phyloP scores from a whole-genome alignment of 1,139 yeast species.

The Lodderomyces pseudojiufengensis region DNA sequence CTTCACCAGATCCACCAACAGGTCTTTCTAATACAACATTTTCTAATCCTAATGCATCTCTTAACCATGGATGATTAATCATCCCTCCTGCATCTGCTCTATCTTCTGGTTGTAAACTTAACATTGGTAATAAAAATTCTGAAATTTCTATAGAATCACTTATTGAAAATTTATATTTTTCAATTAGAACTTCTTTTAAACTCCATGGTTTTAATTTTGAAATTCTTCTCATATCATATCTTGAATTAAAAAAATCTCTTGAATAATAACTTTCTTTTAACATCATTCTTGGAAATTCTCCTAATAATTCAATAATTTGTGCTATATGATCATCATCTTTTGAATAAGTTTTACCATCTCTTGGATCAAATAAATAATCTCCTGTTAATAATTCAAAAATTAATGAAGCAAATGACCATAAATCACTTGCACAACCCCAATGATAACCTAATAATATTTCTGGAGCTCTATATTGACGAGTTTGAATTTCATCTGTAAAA shows the following conservation, averaged over 20 bases:
- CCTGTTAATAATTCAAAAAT: conserved; percentile 47
- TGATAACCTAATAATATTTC: conserved; percentile 47
- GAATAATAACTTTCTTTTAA: conserved; percentile 42
- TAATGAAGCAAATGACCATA: conserved; percentile 49
- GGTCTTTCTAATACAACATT: conserved; percentile 53
- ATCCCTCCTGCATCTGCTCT: conserved; percentile 83
- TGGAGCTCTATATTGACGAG: conserved; percentile 47
- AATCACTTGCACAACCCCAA: conserved; percentile 49
- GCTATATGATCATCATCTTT: conserved; percentile 52
- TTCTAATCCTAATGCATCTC: conserved; percentile 59
- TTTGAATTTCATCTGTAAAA: conserved; percentile 50
- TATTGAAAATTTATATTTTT: conserved; percentile 60
- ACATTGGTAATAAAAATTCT: conserved; percentile 70
- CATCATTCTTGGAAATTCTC: conserved; percentile 42
- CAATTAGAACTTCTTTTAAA: conserved; percentile 42
- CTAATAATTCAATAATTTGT: conserved; percentile 45
- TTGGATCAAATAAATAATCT: conserved; percentile 47
- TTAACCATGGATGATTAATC: conserved; percentile 76
- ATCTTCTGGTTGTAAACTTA: conserved; percentile 59
- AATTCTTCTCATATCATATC: conserved; percentile 58
- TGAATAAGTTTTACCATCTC: conserved; percentile 43
- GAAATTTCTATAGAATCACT: conserved; percentile 54
- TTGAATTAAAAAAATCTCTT: conserved; percentile 44
- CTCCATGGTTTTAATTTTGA: conserved; percentile 50
- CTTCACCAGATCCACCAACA: conserved; percentile 64